Conservation (phyloP, 2,329 filamentous ascomycete species). For the Botrytis aclada region DNA sequence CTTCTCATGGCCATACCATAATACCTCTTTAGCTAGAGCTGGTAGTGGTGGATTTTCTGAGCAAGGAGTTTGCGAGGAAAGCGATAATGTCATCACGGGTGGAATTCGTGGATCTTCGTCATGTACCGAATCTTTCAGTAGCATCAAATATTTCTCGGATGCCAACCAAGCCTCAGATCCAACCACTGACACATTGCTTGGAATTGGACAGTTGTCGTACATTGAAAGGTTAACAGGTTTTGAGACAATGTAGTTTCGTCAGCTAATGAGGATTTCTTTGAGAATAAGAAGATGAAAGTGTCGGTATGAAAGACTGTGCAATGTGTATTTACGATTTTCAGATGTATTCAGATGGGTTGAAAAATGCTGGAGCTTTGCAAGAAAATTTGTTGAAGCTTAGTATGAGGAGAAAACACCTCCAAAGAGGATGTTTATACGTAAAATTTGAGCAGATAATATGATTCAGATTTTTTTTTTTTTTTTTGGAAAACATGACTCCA, state of each 20-base stretch:
- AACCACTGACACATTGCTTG: neutral
- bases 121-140: neutral
- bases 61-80: neutral
- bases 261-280: neutral
- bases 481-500: neutral
- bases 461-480: neutral
- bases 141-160: neutral
- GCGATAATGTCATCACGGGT: neutral
- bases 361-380: neutral
- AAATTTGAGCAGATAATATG: neutral
- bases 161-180: neutral
- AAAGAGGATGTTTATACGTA: neutral
- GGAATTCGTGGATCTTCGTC: neutral
- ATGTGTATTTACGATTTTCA: neutral
- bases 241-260: neutral
- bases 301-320: neutral
- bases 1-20: slow-evolving; percentile 5
- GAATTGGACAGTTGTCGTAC: neutral
- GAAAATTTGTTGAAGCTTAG: neutral
- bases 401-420: neutral
- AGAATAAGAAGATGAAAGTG: neutral
- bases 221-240: neutral
- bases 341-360: neutral
- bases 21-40: neutral
- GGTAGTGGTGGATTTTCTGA: neutral